These are phyloP conservation scores for Colletotrichum tropicicola DNA, from an alignment of 2,329 filamentous ascomycete species.

Conservation along the genomic window DNA sequence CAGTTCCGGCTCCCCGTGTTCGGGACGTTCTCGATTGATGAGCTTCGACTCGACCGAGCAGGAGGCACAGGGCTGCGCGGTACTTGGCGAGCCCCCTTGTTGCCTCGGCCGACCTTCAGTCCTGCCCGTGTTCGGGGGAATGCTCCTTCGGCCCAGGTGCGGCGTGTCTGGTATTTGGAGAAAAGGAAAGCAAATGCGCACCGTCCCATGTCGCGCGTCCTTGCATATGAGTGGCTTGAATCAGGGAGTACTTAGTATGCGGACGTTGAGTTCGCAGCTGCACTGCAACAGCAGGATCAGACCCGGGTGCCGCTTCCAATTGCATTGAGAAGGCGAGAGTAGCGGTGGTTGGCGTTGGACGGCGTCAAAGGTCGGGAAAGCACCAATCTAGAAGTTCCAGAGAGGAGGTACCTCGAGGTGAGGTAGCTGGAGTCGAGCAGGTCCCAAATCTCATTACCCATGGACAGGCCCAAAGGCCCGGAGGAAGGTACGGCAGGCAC, in stretches of 20 bases:
- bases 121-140: too few relatives aligned
- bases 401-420: background rate
- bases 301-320: too few relatives aligned
- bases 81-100: conserved; percentile 5
- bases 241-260: too few relatives aligned
- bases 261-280: background rate
- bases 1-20: conserved; percentile 22
- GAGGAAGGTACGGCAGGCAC: background rate
- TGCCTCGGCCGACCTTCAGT: conserved; percentile 9
- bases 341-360: background rate
- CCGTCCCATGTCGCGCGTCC: conserved; percentile 1
- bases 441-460: too few relatives aligned
- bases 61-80: background rate
- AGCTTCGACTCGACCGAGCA: too few relatives aligned
- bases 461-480: background rate
- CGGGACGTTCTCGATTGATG: conserved; percentile 10
- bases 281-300: too few relatives aligned
- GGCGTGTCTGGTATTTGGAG: background rate
- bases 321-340: too few relatives aligned
- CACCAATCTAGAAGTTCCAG: background rate
- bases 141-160: background rate
- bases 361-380: too few relatives aligned
- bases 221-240: too few relatives aligned
- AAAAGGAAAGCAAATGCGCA: background rate
- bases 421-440: background rate